Evolutionary conservation across 1,284 basidiomycete genomes (phyloP), one percentile per base, ranked within the genome.

Genomic region (Melampsora americana): DNA sequence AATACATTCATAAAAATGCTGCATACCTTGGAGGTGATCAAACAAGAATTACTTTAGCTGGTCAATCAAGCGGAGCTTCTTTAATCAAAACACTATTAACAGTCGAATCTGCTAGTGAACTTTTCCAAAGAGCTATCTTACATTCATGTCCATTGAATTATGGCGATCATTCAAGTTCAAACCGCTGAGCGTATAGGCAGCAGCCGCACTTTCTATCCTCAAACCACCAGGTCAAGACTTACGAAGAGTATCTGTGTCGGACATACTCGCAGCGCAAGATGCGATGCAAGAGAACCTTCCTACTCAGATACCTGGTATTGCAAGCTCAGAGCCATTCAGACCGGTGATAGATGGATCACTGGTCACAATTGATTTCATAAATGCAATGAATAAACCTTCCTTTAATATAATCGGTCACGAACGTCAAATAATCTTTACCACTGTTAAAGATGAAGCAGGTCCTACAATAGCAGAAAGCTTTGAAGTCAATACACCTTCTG

Each of bases 61-160:
- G 94, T 5, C 93, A 96, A 83, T 93, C 91, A 80, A 88, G 88
- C 42, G 94, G 94, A 53, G 93, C 90, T 0, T 87, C 86, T 77
- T 87, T 95, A 85, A 87, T 95, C 79, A 87, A 93, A 76, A 83
- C 85, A 74, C 80, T 83, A 76, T 83, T 83, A 28, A 78, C 80
- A 9, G 77, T 79, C 3, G 80, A 81, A 9, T 69, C 78, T 1
- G 81, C 81, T 2, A 44, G 77, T 2, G 67, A 78, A 0, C 80
- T 83, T 23, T 84, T 84, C 77, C 42, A 78, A 2, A 78, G 86
- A 50, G 90, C 89, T 0, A 91, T 92, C 77, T 82, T 94, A 11
- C 91, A 94, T 73, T 92, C 91, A 3, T 91, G 93, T 80, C 90
- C 92, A 0, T 90, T 93, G 87, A 91, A 89, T 81, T 92, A 88